Percentiles rank a stretch among this genome's conserved stretches.
These are phyloP conservation scores for Penicilliopsis zonata DNA, from an alignment of 495 filamentous ascomycete genomes.

Conservation along the genomic window DNA sequence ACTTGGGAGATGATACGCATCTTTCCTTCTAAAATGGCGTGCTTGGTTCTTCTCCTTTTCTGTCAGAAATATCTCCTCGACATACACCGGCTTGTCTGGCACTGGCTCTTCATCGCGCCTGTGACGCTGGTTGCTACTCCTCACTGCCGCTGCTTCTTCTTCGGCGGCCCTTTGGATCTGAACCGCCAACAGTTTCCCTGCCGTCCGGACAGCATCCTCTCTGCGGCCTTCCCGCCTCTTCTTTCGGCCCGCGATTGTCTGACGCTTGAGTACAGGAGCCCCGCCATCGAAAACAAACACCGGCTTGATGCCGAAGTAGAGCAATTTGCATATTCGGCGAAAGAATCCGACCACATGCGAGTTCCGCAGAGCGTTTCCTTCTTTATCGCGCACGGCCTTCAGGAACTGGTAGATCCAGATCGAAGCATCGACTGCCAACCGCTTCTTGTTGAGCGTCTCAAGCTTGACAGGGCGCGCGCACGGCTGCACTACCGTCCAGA, in stretches of 20 bases:
- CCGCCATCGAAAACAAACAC: constrained; percentile 98
- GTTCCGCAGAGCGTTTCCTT: constrained; percentile 92
- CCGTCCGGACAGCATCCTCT: constrained; percentile 86
- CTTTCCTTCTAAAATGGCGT: constrained; percentile 77
- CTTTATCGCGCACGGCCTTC: constrained; percentile 96
- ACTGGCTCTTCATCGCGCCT: constrained; percentile 48
- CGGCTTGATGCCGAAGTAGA: constrained; percentile 92
- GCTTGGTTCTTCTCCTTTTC: constrained; percentile 58
- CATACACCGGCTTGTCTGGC: constrained; percentile 72
- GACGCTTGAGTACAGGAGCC: constrained; percentile 79
- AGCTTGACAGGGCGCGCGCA: constrained; percentile 79
- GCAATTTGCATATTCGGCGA: constrained; percentile 89
- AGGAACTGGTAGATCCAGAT: constrained; percentile 99
- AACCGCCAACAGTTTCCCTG: constrained; percentile 77
- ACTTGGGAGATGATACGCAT: constrained; percentile 88
- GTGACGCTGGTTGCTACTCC: neutral
- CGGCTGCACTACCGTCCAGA: constrained; percentile 90
- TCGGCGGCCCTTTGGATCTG: constrained; percentile 86
- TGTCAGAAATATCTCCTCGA: constrained; percentile 75
- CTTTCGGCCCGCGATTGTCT: constrained; percentile 74
- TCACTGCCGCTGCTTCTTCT: constrained; percentile 50
- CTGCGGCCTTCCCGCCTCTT: constrained; percentile 72
- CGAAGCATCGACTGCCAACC: constrained; percentile 91
- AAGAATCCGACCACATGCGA: constrained; percentile 96
- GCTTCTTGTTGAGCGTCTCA: constrained; percentile 87